phyloP scores from a whole-genome alignment of 192 early-diverging fungal species.

The Mortierella alpina region DNA sequence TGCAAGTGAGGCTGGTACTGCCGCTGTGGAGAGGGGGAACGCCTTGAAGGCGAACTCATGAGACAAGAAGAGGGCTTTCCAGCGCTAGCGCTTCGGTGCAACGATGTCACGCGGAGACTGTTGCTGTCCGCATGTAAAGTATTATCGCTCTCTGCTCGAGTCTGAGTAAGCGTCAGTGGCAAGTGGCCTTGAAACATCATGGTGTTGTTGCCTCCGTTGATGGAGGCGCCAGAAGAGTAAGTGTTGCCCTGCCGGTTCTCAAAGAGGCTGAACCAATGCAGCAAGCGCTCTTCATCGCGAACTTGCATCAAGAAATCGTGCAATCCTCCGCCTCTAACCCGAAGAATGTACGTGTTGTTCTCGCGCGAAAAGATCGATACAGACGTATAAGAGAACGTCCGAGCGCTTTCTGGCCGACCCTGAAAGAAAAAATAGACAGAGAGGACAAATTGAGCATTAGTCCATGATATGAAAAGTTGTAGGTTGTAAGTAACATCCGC shows the following conservation, averaged over 20 bases:
- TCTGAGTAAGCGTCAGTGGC: neutral
- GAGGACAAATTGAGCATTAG: neutral
- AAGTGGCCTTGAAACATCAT: neutral
- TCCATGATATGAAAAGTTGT: neutral
- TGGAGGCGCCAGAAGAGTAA: neutral
- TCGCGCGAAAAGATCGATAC: constrained; percentile 21
- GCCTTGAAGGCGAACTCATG: neutral
- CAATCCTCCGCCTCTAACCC: constrained; percentile 12
- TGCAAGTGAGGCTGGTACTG: neutral
- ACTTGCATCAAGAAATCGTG: constrained; percentile 34
- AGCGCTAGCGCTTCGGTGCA: neutral
- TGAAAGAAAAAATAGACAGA: neutral
- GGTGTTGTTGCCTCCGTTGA: neutral
- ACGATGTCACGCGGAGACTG: neutral
- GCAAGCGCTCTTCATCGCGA: constrained; percentile 27
- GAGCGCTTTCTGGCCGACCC: constrained; percentile 38
- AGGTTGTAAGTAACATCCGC: neutral
- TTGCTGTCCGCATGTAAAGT: neutral
- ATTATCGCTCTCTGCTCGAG: neutral
- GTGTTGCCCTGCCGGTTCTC: constrained; percentile 22
- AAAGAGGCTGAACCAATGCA: constrained; percentile 37
- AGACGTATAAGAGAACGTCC: constrained; percentile 19
- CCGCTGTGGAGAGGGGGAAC: neutral
- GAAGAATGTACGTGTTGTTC: constrained; percentile 18
- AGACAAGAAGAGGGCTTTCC: neutral